Conservation (phyloP, 139 green algal species). For the Ettlia oleoabundans region DNA sequence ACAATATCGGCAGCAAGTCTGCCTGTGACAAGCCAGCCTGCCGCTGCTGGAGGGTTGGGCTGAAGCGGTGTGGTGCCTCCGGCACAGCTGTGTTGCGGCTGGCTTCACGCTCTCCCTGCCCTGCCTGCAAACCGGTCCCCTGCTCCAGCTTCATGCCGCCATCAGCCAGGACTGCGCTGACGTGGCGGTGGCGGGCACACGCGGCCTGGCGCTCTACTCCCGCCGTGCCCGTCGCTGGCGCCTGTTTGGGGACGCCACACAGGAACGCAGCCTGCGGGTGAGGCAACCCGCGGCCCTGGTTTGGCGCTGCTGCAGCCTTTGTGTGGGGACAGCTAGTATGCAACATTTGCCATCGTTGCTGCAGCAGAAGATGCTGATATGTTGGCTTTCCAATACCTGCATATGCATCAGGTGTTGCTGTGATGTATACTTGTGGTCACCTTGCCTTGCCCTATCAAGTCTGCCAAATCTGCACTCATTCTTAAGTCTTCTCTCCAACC, state of each 20-base stretch:
- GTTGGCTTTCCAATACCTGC: background rate
- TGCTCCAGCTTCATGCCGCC: constrained; percentile 47
- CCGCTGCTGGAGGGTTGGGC: background rate
- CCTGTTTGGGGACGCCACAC: constrained; percentile 91
- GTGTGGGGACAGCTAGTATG: no score
- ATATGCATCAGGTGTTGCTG: no score
- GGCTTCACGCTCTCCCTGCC: background rate
- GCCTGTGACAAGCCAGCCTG: background rate
- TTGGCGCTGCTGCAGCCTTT: no score
- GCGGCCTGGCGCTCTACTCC: constrained; percentile 80
- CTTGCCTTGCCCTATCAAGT: no score
- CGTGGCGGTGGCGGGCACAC: constrained; percentile 83
- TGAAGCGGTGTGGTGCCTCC: background rate
- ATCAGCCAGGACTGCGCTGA: constrained; percentile 72
- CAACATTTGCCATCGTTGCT: no score
- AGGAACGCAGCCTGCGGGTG: constrained; percentile 84
- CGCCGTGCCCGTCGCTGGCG: constrained; percentile 71
- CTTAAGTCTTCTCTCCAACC: no score
- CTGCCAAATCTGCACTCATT: no score
- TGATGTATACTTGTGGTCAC: no score
- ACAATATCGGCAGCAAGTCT: no score
- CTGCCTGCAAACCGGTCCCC: background rate
- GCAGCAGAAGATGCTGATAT: no score
- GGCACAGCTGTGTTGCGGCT: background rate
- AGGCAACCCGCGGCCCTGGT: constrained; percentile 57